These are phyloP conservation scores for Phycomyces blakesleeanus DNA, from an alignment of 192 early-diverging fungal species.

Conservation along the genomic window DNA sequence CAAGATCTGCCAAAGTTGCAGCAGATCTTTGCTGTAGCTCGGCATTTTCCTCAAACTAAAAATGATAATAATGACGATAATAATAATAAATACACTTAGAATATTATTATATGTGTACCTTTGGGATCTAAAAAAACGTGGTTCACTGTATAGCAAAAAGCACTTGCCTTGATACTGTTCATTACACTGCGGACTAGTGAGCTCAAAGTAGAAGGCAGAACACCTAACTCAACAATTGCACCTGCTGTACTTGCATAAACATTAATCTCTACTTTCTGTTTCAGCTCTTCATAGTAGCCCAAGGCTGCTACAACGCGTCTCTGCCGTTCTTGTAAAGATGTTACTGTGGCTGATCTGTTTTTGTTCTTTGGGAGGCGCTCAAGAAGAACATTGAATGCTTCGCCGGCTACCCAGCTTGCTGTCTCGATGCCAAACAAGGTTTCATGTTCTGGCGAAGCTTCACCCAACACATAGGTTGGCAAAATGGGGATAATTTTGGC, in stretches of 20 bases:
- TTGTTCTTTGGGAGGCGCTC: conserved; percentile 33
- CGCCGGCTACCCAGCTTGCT: conserved; percentile 44
- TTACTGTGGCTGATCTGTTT: conserved; percentile 31
- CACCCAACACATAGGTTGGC: conserved; percentile 44
- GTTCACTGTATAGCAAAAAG: conserved; percentile 7
- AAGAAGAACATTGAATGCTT: conserved; percentile 43
- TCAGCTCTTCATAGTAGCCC: conserved; percentile 58
- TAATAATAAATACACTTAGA: background rate
- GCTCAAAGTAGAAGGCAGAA: conserved; percentile 78
- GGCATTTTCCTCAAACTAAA: conserved; percentile 60
- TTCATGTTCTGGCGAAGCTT: conserved; percentile 22
- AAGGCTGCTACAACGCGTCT: conserved; percentile 61
- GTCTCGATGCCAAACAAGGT: conserved; percentile 54
- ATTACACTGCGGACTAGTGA: conserved; percentile 83
- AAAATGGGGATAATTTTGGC: conserved; percentile 44
- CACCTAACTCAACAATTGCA: conserved; percentile 74
- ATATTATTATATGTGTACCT: background rate
- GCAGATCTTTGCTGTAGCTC: conserved; percentile 54
- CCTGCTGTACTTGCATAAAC: conserved; percentile 73
- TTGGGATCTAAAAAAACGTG: no score
- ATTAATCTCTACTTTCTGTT: conserved; percentile 61
- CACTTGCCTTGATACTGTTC: conserved; percentile 75
- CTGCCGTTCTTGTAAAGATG: conserved; percentile 54
- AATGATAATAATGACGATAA: background rate
- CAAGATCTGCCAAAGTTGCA: conserved; percentile 46